These are phyloP conservation scores for Aspergillus egyptiacus DNA, from an alignment of 495 filamentous ascomycete species.

Conservation along the genomic window DNA sequence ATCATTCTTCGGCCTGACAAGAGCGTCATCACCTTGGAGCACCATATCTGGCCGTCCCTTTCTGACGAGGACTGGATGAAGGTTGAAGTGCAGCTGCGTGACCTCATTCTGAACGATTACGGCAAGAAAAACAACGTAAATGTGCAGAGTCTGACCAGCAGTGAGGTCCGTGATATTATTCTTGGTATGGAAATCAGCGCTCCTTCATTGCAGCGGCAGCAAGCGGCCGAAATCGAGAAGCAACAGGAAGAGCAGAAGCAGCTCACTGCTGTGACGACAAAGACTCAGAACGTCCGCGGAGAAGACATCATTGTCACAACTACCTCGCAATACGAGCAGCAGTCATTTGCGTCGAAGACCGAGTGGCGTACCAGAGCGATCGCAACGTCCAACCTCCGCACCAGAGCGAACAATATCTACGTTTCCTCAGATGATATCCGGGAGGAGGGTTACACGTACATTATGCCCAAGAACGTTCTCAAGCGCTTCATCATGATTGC, in stretches of 20 bases:
- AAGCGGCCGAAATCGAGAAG: conserved; percentile 98
- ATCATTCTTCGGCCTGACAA: conserved; percentile 95
- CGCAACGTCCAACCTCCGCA: conserved; percentile 91
- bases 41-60: conserved; percentile 96
- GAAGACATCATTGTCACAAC: conserved; percentile 99
- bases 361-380: conserved; percentile 98
- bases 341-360: conserved; percentile 96
- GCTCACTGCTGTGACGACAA: conserved; percentile 94
- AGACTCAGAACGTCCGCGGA: conserved; percentile 95
- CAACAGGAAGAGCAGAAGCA: conserved; percentile 96
- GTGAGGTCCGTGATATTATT: conserved; percentile 97
- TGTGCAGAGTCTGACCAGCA: conserved; percentile 89
- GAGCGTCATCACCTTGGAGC: conserved; percentile 95
- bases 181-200: conserved; percentile 99
- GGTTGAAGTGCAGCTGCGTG: conserved; percentile 91
- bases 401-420: conserved; percentile 95
- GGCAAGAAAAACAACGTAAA: conserved; percentile 99
- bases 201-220: conserved; percentile 96
- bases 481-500: conserved; percentile 98
- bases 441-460: conserved; percentile 80
- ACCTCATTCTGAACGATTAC: conserved; percentile 96
- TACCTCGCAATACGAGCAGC: conserved; percentile 93
- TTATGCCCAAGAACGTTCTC: conserved; percentile 99
- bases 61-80: conserved; percentile 99
- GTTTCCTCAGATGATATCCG: conserved; percentile 89